Evolutionary conservation across 225 moss, liverwort and hornwort genomes (phyloP).

Genomic region (Thuidium tamariscinum): DNA sequence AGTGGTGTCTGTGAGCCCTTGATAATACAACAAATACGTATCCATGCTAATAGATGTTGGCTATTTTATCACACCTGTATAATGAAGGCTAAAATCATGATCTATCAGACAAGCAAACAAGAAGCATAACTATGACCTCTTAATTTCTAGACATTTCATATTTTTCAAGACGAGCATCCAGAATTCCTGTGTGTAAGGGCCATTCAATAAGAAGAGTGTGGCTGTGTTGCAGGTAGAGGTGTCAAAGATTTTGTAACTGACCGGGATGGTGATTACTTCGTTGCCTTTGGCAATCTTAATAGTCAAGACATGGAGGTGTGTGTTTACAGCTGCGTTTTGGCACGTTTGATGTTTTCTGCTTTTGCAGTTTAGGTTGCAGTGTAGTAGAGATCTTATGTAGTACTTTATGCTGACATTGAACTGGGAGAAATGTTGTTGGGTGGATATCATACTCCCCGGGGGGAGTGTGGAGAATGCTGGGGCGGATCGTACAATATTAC

Average conservation of each 20-base stretch:
- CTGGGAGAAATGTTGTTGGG: background rate
- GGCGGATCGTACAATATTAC: background rate
- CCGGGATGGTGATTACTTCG: conserved; percentile 18
- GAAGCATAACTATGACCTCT: background rate
- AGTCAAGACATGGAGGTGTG: conserved; percentile 29
- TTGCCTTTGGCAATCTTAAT: conserved; percentile 44
- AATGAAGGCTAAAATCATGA: background rate
- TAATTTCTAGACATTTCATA: background rate
- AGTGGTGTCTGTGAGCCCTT: background rate
- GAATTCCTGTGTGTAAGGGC: background rate
- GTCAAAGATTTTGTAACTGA: conserved; percentile 16
- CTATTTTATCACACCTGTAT: background rate
- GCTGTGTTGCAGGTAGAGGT: conserved; percentile 15
- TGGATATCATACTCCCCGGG: background rate
- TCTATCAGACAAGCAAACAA: background rate
- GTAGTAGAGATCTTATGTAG: background rate
- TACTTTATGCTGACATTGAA: background rate
- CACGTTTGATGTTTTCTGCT: background rate
- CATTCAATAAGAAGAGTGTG: background rate
- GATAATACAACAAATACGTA: background rate
- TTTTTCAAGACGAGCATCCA: background rate
- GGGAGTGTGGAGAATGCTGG: background rate
- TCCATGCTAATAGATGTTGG: background rate
- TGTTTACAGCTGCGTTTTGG: background rate
- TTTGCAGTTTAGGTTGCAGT: background rate